A percentile compares a stretch with the other conserved stretches of the same genome.
These are phyloP conservation scores for Tetrahymena elliotti DNA, from an alignment of 73 alveolate species.

Conservation along the genomic window DNA sequence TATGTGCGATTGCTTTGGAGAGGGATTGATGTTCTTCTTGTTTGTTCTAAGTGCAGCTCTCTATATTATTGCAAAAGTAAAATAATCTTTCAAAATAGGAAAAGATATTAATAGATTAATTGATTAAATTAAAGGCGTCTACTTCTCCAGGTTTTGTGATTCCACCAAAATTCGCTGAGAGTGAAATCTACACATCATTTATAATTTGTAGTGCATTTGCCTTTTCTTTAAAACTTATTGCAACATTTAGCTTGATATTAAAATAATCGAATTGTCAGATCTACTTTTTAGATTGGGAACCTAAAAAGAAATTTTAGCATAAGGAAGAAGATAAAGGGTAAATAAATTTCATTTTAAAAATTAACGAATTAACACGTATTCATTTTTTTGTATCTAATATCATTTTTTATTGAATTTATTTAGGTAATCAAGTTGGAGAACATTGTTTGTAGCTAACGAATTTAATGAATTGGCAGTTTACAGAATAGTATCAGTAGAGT, in stretches of 20 bases:
- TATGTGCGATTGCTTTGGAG: neutral
- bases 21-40: neutral
- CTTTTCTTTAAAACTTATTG: conserved; percentile 2
- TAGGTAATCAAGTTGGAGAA: conserved; percentile 84
- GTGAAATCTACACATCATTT: neutral
- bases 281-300: conserved; percentile 82
- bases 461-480: conserved; percentile 71
- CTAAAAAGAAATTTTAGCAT: conserved; percentile 46
- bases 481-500: conserved; percentile 56
- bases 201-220: neutral
- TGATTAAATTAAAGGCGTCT: conserved; percentile 1
- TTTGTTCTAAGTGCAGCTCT: neutral
- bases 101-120: neutral
- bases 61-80: conserved; percentile 12
- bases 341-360: neutral
- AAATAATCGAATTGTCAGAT: neutral
- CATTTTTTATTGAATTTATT: neutral
- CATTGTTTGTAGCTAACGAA: conserved; percentile 86
- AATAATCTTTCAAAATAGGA: neutral
- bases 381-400: too few relatives aligned
- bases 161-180: neutral
- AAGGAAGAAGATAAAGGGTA: conserved; percentile 34
- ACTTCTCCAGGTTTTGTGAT: conserved; percentile 14
- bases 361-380: neutral
- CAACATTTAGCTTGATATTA: neutral